These are phyloP conservation scores for Brassica napus DNA, from an alignment of 345 rosid species.

Conservation along the genomic window DNA sequence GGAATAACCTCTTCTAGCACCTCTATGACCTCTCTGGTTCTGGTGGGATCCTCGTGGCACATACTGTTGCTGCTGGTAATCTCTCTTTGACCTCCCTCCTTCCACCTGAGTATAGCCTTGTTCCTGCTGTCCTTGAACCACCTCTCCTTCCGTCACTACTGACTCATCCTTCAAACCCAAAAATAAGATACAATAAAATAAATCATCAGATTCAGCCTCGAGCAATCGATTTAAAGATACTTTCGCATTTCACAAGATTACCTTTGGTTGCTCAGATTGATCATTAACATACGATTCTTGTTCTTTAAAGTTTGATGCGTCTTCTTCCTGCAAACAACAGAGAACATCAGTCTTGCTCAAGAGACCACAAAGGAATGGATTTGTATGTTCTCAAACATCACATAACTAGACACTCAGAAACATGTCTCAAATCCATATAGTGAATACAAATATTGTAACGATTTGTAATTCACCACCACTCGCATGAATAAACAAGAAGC, in stretches of 20 bases:
- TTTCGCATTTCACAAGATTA: conserved; percentile 17
- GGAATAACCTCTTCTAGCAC: not conserved
- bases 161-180: conserved; percentile 48
- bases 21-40: conserved; percentile 67
- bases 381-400: not conserved
- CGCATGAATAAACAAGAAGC: not conserved
- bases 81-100: conserved; percentile 38
- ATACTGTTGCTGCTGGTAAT: conserved; percentile 45
- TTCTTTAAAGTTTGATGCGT: conserved; percentile 41
- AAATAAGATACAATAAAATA: not conserved
- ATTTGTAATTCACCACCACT: not conserved
- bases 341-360: not conserved
- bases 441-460: not conserved
- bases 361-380: not conserved
- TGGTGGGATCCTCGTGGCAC: conserved; percentile 59
- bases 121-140: conserved; percentile 46
- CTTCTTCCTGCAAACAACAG: conserved; percentile 47
- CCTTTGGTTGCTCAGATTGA: conserved; percentile 53
- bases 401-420: not conserved
- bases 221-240: not conserved
- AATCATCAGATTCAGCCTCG: not conserved
- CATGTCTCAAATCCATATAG: not conserved
- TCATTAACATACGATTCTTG: conserved; percentile 45
- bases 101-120: conserved; percentile 44
- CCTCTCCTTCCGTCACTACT: conserved; percentile 57